phyloP scores from a whole-genome alignment of 257 asterid species.

The Solanum bulbocastanum region DNA sequence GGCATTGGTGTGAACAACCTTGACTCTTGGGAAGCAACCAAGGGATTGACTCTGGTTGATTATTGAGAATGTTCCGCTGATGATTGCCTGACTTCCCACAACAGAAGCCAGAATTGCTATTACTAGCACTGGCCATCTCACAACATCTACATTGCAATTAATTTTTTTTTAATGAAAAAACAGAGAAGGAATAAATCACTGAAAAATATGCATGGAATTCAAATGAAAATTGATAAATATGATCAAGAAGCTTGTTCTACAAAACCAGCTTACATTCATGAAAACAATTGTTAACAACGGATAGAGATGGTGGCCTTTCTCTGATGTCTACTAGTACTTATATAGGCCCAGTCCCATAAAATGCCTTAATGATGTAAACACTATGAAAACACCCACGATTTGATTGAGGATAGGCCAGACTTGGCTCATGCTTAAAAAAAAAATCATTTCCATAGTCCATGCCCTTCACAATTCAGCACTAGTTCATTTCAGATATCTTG shows the following conservation, averaged over 20 bases:
- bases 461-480: neutral
- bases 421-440: neutral
- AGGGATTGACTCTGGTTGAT: conserved; percentile 93
- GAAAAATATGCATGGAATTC: neutral
- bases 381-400: neutral
- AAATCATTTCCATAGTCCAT: neutral
- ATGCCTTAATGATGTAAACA: neutral
- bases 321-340: neutral
- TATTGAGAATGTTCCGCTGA: conserved; percentile 95
- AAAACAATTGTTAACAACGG: neutral
- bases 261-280: neutral
- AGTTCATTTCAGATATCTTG: neutral
- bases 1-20: conserved; percentile 79
- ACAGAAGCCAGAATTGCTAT: conserved; percentile 94
- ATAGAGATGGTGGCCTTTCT: neutral
- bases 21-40: conserved; percentile 95
- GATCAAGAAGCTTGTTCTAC: neutral
- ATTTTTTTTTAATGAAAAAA: neutral
- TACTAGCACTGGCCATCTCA: conserved; percentile 83
- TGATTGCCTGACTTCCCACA: conserved; percentile 95
- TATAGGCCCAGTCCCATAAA: neutral
- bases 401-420: neutral
- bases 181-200: neutral
- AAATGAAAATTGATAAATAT: neutral
- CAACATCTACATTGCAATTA: conserved; percentile 35